Percentiles rank a stretch among this genome's conserved stretches.
phyloP scores from a whole-genome alignment of 805 yeast genomes.

The Saturnispora sanitii region DNA sequence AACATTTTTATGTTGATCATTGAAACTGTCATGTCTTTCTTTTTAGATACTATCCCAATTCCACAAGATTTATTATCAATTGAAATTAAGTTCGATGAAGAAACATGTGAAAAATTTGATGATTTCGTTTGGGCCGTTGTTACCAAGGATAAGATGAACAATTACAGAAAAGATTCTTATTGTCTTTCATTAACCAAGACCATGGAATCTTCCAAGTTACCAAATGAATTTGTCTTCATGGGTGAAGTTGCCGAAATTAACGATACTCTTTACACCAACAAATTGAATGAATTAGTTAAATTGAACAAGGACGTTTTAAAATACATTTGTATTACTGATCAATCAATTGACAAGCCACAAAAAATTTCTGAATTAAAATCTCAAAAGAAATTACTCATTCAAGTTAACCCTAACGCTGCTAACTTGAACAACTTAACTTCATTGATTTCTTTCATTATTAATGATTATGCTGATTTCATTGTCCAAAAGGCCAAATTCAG shows the following conservation, averaged over 20 bases:
- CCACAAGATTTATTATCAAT: constrained; percentile 56
- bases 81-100: constrained; percentile 43
- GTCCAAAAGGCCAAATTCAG: constrained; percentile 43
- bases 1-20: constrained; percentile 57
- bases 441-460: constrained; percentile 49
- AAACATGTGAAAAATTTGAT: constrained; percentile 38
- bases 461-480: constrained; percentile 26
- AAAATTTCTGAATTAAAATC: constrained; percentile 46
- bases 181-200: constrained; percentile 80
- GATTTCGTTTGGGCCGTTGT: constrained; percentile 78
- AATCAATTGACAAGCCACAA: constrained; percentile 63
- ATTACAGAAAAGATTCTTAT: constrained; percentile 65
- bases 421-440: constrained; percentile 47
- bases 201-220: constrained; percentile 58
- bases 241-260: constrained; percentile 78
- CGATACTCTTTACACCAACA: constrained; percentile 46
- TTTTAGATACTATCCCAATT: constrained; percentile 44
- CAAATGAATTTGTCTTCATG: constrained; percentile 76
- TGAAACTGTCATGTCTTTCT: constrained; percentile 52
- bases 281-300: constrained; percentile 36
- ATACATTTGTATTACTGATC: constrained; percentile 75
- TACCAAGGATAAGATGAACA: constrained; percentile 74
- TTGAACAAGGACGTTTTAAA: constrained; percentile 38
- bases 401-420: constrained; percentile 35
- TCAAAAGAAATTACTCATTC: constrained; percentile 43